Base-by-base conservation (phyloP, 2,329 filamentous ascomycete genomes). In the Venturia effusa region DNA sequence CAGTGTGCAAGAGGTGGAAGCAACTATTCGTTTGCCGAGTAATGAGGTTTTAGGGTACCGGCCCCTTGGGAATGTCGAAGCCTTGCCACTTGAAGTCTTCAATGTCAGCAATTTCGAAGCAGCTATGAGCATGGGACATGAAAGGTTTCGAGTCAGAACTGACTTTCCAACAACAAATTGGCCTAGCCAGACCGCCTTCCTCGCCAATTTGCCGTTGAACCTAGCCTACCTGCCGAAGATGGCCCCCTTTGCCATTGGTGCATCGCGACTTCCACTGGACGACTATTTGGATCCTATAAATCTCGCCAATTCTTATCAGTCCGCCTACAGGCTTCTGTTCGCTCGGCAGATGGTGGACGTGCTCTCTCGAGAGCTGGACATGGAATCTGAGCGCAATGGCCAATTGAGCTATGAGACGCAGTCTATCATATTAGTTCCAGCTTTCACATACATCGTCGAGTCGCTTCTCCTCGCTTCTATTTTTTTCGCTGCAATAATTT, bases 291-390 rank as follows among this genome's bases (percentile, higher is more conserved):
- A 77, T 45, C 71, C 72, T 32, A 60, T 69, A 17, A 66, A 64
- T 0, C 64, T 81, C 0, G 67, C 69, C 0, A 37, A 66, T 1
- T 73, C 75, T 0, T 79, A 78, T 57, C 70, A 76, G 34, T 69
- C 70, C 1, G 76, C 77, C 0, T 79, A 81, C 62, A 69, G 75
- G 17, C 37, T 81, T 0, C 67, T 81, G 0, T 80, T 81, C 54
- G 67, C 75, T 0, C 68, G 74, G 1, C 65, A 69, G 0, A 71
- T 78, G 70, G 65, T 67, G 0, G 71, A 76, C 6, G 66, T 76
- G 1, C 64, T 77, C 0, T 64, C 61, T 0, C 13, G 37, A 0
- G 62, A 69, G 7, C 64, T 70, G 6, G 4, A 13, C 0, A 17
- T 40, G 19, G 69, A 60, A 8, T 59, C 39, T 22, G 51, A 43